phyloP scores from a whole-genome alignment of 306 rosid genomes.

The Prunus dulcis region DNA sequence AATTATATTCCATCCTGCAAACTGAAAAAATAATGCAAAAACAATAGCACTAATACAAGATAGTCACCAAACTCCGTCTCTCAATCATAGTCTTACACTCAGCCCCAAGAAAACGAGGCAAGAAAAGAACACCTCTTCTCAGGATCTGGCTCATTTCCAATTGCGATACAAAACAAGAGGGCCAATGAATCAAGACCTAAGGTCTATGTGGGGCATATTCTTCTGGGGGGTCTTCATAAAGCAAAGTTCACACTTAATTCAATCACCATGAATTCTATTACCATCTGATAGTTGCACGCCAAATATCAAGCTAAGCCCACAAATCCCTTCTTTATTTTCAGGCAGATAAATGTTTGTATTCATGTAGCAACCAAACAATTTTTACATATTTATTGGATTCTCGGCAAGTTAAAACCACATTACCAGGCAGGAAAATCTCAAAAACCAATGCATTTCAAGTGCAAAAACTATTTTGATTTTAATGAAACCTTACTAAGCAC shows the following conservation, averaged over 20 bases:
- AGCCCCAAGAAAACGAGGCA: not conserved
- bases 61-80: not conserved
- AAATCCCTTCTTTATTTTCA: not conserved
- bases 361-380: not conserved
- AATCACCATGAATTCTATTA: not conserved
- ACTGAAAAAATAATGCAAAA: slow-evolving; percentile 38
- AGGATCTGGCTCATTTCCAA: not conserved
- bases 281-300: not conserved
- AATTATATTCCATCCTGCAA: slow-evolving; percentile 70
- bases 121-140: not conserved
- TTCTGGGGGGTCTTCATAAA: not conserved
- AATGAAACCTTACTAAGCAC: not conserved
- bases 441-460: not conserved
- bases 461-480: not conserved
- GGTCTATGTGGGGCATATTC: not conserved
- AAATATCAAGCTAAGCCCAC: not conserved
- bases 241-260: not conserved
- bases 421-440: not conserved
- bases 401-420: not conserved
- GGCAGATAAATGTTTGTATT: not conserved
- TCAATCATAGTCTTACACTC: not conserved
- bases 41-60: slow-evolving; percentile 17
- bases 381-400: not conserved
- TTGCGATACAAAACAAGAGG: not conserved
- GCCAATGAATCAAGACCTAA: not conserved